These are phyloP conservation scores for Suillus americanus DNA, from an alignment of 768 basidiomycete species.

Conservation along the genomic window DNA sequence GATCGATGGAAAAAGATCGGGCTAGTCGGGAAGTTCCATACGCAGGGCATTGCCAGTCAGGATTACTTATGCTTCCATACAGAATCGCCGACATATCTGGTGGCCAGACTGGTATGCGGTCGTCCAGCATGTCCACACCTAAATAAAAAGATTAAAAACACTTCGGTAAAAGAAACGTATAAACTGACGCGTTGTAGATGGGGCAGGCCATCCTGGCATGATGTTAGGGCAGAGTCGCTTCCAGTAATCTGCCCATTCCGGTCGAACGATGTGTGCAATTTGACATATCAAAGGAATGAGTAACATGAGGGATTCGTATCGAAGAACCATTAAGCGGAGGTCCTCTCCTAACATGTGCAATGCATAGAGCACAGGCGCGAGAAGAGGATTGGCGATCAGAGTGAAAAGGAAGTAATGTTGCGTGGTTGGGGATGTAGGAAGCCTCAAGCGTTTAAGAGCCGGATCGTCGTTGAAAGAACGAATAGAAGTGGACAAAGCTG, in stretches of 20 bases:
- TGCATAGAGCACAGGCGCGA: conserved; percentile 65
- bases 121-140: conserved; percentile 55
- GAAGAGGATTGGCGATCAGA: conserved; percentile 40
- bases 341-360: conserved; percentile 81
- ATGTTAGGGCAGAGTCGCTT: conserved; percentile 72
- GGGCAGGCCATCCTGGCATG: conserved; percentile 58
- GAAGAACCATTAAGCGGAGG: conserved; percentile 55
- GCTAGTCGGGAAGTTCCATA: conserved; percentile 46
- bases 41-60: conserved; percentile 63
- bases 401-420: conserved; percentile 21
- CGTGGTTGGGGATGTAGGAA: conserved; percentile 34
- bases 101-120: conserved; percentile 74
- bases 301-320: conserved; percentile 52
- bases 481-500: conserved; percentile 41
- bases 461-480: conserved; percentile 59
- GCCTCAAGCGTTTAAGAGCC: conserved; percentile 45
- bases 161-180: background rate
- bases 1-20: conserved; percentile 46
- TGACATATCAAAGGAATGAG: conserved; percentile 65
- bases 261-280: conserved; percentile 61
- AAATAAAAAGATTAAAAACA: conserved; percentile 4
- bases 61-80: conserved; percentile 54
- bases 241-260: conserved; percentile 95
- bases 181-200: conserved; percentile 31
- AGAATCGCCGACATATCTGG: conserved; percentile 74